Conservation (phyloP, 768 basidiomycete genomes). For the Epithele typhae region DNA sequence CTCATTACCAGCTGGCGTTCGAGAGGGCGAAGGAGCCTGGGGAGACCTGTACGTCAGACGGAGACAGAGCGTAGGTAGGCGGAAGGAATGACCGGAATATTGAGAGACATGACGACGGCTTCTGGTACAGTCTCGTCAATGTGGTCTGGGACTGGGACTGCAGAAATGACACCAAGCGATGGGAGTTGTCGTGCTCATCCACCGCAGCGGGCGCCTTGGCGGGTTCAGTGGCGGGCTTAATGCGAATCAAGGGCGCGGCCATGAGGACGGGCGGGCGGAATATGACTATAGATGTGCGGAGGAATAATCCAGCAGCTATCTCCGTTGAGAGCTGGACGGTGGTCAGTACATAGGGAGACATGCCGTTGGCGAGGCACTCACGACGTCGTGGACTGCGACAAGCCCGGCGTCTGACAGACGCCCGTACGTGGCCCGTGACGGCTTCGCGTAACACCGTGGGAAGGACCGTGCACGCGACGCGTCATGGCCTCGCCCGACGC, state of each 20-base stretch:
- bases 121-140: constrained; percentile 74
- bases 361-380: no score
- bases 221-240: constrained; percentile 6
- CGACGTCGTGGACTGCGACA: no score
- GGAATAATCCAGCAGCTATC: no score
- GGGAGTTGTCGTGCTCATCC: constrained; percentile 31
- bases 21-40: constrained; percentile 69
- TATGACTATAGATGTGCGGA: neutral
- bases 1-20: constrained; percentile 87
- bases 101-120: constrained; percentile 84
- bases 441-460: constrained; percentile 7
- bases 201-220: constrained; percentile 1
- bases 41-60: neutral
- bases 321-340: no score
- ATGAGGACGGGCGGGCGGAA: constrained; percentile 2
- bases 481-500: no score
- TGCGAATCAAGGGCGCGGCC: constrained; percentile 14
- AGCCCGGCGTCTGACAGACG: neutral
- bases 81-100: constrained; percentile 67
- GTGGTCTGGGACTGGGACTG: constrained; percentile 76
- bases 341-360: no score
- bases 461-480: neutral
- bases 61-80: neutral
- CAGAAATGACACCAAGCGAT: constrained; percentile 73
- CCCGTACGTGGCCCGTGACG: neutral